Evolutionary conservation across 2,329 filamentous ascomycete genomes (phyloP), one percentile per base, ranked within the genome.

Genomic region (Alternaria panax): DNA sequence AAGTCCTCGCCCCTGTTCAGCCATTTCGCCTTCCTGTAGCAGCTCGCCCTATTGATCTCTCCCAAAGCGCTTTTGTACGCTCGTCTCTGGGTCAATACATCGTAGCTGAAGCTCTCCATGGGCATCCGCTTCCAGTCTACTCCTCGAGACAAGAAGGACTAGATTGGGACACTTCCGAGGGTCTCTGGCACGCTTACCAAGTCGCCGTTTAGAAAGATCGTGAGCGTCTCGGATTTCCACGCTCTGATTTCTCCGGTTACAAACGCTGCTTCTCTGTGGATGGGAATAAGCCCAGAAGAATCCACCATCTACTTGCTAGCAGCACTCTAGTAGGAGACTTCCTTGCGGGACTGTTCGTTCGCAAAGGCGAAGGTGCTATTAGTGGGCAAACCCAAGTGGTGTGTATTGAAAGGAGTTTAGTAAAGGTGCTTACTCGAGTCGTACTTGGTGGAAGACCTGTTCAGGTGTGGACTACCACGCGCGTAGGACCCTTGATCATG

Each of bases 401-500:
- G 18, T 24, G 8, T 20, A n/a, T 24, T 7, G 7, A 16, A 32
- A 24, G 20, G 30, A 16, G 20, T 16, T 16, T 14, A 48, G 5
- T 11, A 11, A 25, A 24, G 18, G 11, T 20, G 20, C 2, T 32
- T 7, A 22, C 14, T 48, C 30, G 20, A 34, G 45, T 8, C 32
- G 16, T 42, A 18, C 36, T 43, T 24, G 16, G 50, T 11, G 27
- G 36, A 20, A n/a, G 6, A 11, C 36, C 28, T 18, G 41, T 12
- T 22, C 25, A 24, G 24, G 24, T 41, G 18, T 20, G 40, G 50
- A 5, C 32, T 7, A 41, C 18, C 9, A 25, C 12, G 25, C 20
- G 22, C n/a, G 12, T 18, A 34, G 5, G 20, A 3, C n/a, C 46
- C 16, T 22, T 52, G 1, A 47, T 8, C 7, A 70, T 71, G 67